Conservation (phyloP, 352 stramenopile genomes). For the Phytophthora capsici region DNA sequence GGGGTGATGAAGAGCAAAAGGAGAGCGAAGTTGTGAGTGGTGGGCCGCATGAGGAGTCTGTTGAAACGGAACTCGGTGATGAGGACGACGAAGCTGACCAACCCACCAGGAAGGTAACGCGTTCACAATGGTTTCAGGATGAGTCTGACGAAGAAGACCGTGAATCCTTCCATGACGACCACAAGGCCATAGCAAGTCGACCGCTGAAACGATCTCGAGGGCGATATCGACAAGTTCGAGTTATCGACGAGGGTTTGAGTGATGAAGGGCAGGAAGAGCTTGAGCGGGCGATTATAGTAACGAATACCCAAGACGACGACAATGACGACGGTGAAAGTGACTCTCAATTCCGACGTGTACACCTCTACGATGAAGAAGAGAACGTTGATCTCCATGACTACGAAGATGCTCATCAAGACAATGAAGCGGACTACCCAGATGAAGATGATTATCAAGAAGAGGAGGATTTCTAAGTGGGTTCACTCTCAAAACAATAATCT, state of each 20-base stretch:
- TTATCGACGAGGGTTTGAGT: constrained; percentile 46
- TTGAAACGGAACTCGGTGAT: constrained; percentile 9
- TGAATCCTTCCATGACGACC: constrained; percentile 2
- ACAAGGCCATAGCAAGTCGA: constrained; percentile 1
- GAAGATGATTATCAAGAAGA: constrained; percentile 32
- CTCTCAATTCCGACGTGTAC: constrained; percentile 19
- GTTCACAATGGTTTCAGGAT: constrained; percentile 36
- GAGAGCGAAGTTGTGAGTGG: constrained; percentile 12
- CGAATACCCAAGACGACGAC: constrained; percentile 9
- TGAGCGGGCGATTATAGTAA: constrained; percentile 19
- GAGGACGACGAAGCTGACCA: constrained; percentile 26
- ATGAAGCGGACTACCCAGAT: constrained; percentile 29
- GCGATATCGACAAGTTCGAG: constrained; percentile 21
- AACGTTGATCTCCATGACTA: constrained; percentile 22
- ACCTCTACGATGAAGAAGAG: constrained; percentile 33
- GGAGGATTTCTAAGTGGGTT: background rate
- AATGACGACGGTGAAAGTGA: constrained; percentile 15
- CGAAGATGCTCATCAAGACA: constrained; percentile 26
- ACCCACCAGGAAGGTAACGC: constrained; percentile 22
- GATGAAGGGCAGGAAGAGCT: constrained; percentile 41
- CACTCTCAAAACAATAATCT: too few relatives aligned
- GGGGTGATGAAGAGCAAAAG: constrained; percentile 25
- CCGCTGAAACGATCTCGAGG: constrained; percentile 28
- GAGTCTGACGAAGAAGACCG: constrained; percentile 39
- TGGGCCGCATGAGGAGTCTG: constrained; percentile 9